Conservation (phyloP, 208 protist species). For the Tritrichomonas foetus region DNA sequence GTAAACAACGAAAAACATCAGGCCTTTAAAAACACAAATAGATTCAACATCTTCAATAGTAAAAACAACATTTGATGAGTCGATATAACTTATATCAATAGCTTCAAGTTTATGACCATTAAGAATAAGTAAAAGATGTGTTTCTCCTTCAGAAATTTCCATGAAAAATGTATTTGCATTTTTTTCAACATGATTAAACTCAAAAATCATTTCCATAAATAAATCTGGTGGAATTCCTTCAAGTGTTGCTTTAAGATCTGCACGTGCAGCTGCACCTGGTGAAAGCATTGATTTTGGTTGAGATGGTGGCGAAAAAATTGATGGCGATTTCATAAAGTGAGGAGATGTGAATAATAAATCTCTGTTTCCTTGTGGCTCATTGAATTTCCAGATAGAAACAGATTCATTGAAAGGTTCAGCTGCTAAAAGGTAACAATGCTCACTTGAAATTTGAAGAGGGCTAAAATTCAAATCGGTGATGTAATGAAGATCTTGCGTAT, state of each 20-base stretch:
- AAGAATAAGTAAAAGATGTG: background rate
- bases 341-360: constrained; percentile 25
- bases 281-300: background rate
- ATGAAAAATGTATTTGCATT: background rate
- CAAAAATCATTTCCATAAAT: background rate
- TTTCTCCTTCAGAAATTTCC: background rate
- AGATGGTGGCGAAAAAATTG: background rate
- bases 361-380: background rate
- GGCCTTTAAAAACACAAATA: background rate
- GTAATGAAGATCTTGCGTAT: background rate
- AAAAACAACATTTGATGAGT: background rate
- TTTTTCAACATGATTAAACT: background rate
- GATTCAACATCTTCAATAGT: background rate
- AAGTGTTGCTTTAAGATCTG: background rate
- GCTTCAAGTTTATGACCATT: background rate
- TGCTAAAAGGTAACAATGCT: background rate
- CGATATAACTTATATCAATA: constrained; percentile 21
- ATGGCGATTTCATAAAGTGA: background rate
- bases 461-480: background rate
- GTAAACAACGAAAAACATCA: constrained; percentile 31
- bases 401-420: background rate
- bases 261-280: background rate
- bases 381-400: background rate
- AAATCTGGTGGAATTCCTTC: constrained; percentile 39
- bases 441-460: background rate